Conservation (phyloP, 1,139 yeast species). For the Hanseniaspora uvarum region DNA sequence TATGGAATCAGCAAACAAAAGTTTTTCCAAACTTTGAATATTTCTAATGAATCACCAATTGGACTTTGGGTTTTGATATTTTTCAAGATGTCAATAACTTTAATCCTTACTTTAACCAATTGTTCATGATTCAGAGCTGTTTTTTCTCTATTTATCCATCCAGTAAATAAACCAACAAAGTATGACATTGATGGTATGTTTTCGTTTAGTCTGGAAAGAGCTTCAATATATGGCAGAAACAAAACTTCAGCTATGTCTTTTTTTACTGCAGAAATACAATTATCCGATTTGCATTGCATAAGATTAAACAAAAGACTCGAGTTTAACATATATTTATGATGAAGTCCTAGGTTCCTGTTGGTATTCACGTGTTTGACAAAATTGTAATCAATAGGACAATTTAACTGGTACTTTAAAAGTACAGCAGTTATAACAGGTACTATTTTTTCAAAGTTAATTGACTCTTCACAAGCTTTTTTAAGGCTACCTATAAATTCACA, state of each 20-base stretch:
- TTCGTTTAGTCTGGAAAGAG: neutral
- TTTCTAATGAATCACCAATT: neutral
- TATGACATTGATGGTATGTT: neutral
- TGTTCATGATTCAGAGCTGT: neutral
- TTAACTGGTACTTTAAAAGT: neutral
- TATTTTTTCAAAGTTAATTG: neutral
- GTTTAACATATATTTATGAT: neutral
- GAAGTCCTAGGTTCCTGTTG: neutral
- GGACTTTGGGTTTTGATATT: neutral
- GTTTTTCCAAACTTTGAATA: slow-evolving; percentile 3
- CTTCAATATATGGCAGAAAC: neutral
- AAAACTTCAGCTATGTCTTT: neutral
- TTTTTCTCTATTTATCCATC: neutral
- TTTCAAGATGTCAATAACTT: neutral
- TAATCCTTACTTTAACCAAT: neutral
- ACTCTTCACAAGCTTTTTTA: neutral
- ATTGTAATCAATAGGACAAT: neutral
- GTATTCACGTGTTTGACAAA: neutral
- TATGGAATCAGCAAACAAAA: neutral
- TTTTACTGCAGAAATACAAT: no score
- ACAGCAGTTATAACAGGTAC: neutral
- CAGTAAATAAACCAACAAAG: neutral
- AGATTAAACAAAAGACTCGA: no score
- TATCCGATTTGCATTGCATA: neutral
- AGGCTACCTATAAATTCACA: neutral